A percentile compares a stretch with the other conserved stretches of the same genome.
Evolutionary conservation across 352 stramenopile species (phyloP).

Genomic region (Peronospora destructor): DNA sequence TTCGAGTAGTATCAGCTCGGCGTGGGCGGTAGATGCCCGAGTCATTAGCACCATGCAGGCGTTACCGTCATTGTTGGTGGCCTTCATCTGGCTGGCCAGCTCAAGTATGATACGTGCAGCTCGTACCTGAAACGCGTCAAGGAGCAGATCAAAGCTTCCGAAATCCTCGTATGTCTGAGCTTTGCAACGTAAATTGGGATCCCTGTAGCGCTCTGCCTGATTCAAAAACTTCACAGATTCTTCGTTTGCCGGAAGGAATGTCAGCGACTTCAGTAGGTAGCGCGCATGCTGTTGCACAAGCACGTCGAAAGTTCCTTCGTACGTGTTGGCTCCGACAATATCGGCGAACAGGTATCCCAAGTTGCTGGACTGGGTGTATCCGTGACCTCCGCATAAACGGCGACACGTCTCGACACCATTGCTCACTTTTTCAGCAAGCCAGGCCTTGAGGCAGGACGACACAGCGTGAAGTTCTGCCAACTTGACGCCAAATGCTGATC

Average conservation of each 20-base stretch:
- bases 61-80: conserved; percentile 42
- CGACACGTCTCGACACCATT: conserved; percentile 44
- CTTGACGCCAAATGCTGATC: conserved; percentile 30
- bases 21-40: conserved; percentile 37
- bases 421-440: conserved; percentile 33
- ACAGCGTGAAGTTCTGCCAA: conserved; percentile 49
- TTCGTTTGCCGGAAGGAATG: conserved; percentile 9
- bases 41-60: conserved; percentile 53
- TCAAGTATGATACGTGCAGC: conserved; percentile 26
- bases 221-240: conserved; percentile 29
- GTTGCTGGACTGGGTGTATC: conserved; percentile 34
- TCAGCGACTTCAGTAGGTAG: conserved; percentile 45
- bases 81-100: conserved; percentile 31
- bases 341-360: conserved; percentile 30
- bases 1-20: conserved; percentile 40
- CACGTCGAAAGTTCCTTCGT: conserved; percentile 68
- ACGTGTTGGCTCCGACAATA: conserved; percentile 43
- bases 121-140: conserved; percentile 37
- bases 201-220: conserved; percentile 24
- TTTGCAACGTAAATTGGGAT: conserved; percentile 32
- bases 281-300: conserved; percentile 58
- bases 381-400: conserved; percentile 39
- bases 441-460: conserved; percentile 49
- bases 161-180: conserved; percentile 28
- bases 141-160: conserved; percentile 30